Evolutionary conservation across 768 basidiomycete genomes (phyloP).

Genomic region (Pleurotus tuber-regium): DNA sequence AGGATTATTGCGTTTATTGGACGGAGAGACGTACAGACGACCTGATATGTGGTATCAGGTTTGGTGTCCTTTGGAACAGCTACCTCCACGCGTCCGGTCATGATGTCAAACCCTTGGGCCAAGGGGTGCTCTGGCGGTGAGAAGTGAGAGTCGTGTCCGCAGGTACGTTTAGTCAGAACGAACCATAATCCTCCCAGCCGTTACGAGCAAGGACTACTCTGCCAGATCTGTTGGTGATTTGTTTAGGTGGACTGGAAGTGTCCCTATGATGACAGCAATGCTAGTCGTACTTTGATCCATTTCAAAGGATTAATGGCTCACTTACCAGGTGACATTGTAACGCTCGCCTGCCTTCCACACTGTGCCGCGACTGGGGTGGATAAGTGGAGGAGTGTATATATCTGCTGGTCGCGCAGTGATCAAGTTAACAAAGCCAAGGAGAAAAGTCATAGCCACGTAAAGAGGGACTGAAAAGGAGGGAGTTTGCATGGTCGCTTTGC

Average conservation of each 20-base stretch:
- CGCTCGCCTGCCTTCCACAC: conserved; percentile 44
- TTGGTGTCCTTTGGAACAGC: conserved; percentile 34
- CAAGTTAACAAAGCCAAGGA: conserved; percentile 19
- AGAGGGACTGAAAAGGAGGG: conserved; percentile 17
- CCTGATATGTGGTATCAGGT: conserved; percentile 37
- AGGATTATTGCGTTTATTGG: background rate
- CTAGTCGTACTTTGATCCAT: background rate
- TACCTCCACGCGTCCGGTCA: conserved; percentile 32
- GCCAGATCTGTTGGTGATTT: conserved; percentile 43
- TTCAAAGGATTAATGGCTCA: background rate
- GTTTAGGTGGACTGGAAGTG: conserved; percentile 32
- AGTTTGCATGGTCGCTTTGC: conserved; percentile 10
- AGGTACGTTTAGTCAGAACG: conserved; percentile 6
- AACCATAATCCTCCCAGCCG: conserved; percentile 31
- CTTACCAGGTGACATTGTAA: conserved; percentile 52
- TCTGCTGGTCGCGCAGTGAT: conserved; percentile 28
- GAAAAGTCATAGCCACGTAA: conserved; percentile 16
- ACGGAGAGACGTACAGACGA: conserved; percentile 39
- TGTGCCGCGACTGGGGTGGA: conserved; percentile 35
- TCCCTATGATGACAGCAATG: conserved; percentile 25
- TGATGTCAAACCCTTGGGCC: conserved; percentile 35
- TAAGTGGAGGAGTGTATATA: conserved; percentile 47
- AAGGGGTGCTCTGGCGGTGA: conserved; percentile 30
- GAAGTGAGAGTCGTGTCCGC: background rate
- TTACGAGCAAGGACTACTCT: conserved; percentile 34